These are phyloP conservation scores for Botryotinia calthae DNA, from an alignment of 2,329 filamentous ascomycete species.

Conservation along the genomic window DNA sequence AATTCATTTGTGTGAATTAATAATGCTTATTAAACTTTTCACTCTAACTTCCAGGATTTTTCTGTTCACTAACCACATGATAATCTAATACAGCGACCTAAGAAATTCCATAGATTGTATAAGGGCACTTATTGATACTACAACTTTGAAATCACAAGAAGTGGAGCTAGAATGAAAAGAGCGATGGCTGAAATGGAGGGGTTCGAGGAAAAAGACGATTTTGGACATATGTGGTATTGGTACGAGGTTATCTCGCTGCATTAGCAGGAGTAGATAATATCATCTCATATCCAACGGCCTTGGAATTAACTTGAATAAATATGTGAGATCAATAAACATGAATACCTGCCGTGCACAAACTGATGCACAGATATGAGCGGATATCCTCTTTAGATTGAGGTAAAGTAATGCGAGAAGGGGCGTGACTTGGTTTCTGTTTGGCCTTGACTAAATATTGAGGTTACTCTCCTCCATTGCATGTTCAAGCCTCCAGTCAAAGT, in stretches of 20 bases:
- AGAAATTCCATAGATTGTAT: too few species aligned
- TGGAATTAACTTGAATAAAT: background rate
- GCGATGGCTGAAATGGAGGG: background rate
- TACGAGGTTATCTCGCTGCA: background rate
- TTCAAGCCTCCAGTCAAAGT: accelerated
- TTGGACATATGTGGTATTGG: too few species aligned
- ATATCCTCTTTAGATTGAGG: background rate
- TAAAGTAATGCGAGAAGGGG: background rate
- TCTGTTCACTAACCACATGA: background rate
- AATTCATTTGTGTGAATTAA: background rate
- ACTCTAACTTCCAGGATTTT: background rate
- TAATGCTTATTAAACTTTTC: background rate
- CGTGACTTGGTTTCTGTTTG: background rate
- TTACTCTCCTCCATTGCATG: background rate
- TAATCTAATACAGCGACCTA: background rate
- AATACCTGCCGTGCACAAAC: too few species aligned
- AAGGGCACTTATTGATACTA: background rate
- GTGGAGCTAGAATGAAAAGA: background rate
- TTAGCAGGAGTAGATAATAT: background rate
- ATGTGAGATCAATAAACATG: background rate
- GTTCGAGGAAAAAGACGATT: background rate
- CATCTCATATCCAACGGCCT: background rate
- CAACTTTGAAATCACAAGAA: background rate
- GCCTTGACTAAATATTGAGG: background rate
- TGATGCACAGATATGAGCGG: too few species aligned